A percentile compares a stretch with the other conserved stretches of the same genome.
These are phyloP conservation scores for Botrytis pseudocinerea DNA, from an alignment of 2,329 filamentous ascomycete species.

Conservation along the genomic window DNA sequence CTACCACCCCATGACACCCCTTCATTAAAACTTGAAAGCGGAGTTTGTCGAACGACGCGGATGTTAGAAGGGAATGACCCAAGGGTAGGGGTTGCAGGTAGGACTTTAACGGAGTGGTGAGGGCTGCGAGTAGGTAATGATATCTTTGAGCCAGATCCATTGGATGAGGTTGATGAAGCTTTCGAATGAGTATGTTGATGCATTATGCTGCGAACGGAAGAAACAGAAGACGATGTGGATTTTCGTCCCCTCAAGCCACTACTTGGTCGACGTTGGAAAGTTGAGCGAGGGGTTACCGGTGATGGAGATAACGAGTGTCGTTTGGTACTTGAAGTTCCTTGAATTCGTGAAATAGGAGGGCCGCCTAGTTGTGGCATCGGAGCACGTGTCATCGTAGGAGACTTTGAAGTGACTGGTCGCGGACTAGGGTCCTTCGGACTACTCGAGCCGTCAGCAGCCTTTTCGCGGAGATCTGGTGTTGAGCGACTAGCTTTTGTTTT, in stretches of 20 bases:
- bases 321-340: slow-evolving; percentile 55
- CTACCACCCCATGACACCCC: slow-evolving; percentile 50
- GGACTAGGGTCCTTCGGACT: slow-evolving; percentile 56
- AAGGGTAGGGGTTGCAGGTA: slow-evolving; percentile 81
- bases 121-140: slow-evolving; percentile 70
- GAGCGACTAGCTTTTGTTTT: slow-evolving; percentile 45
- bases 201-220: slow-evolving; percentile 87
- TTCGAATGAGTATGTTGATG: slow-evolving; percentile 88
- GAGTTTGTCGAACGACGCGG: slow-evolving; percentile 69
- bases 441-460: slow-evolving; percentile 45
- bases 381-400: slow-evolving; percentile 42
- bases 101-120: slow-evolving; percentile 90
- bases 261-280: slow-evolving; percentile 74
- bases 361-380: slow-evolving; percentile 39
- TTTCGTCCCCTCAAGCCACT: slow-evolving; percentile 85
- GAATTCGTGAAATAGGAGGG: slow-evolving; percentile 41
- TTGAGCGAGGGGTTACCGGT: slow-evolving; percentile 84
- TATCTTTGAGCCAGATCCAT: slow-evolving; percentile 69
- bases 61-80: slow-evolving; percentile 81
- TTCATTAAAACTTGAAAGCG: slow-evolving; percentile 58
- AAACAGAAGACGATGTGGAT: slow-evolving; percentile 93
- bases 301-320: slow-evolving; percentile 83
- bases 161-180: slow-evolving; percentile 87
- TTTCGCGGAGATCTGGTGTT: slow-evolving; percentile 59
- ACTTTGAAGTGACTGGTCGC: slow-evolving; percentile 58